Base-by-base conservation (phyloP, 1,284 basidiomycete species). In the Heliocybe sulcata region DNA sequence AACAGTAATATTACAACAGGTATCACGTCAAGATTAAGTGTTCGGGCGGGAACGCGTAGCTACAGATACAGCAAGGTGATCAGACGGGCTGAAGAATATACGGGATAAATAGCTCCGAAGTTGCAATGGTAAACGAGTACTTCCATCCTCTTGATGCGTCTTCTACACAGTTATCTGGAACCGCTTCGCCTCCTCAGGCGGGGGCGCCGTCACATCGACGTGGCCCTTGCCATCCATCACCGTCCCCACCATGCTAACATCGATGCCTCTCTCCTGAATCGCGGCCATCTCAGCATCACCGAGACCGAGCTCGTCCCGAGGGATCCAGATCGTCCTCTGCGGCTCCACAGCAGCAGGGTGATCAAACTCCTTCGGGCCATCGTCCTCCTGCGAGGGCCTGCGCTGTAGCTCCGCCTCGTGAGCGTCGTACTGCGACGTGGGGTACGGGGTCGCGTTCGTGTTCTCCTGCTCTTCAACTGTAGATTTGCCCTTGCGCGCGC, bases 311-410 rank as follows among this genome's bases (percentile, higher is more conserved):
- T 75, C 67, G 63, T 95, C 92, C 50, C 68, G 66, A 12, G 93
- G 90, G 52, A 96, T 69, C 94, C 94, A 97, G 35, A 97, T 72
- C 10, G 82, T 74, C 56, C 82, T 77, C 69, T 92, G 89, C 45
- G 85, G 82, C 52, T 85, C 79, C 53, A 85, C 83, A 11, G 83
- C 76, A 10, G 90, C 90, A 14, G 92, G 92, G 63, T 93, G 92
- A 54, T 87, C 84, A 71, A 94, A 96, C 45, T 75, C 75, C 58
- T 69, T 65, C 33, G 67, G 68, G 0, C 73, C 69, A 27, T 65
- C 58, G 45, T 57, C 56, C 12, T 58, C 58, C 45, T 50, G 52
- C 23, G 57, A 63, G 26, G 29, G 55, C 29, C 48, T 55, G 25
- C 35, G 35, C 20, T 55, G 48, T 42, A 20, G 54, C 31, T 33